Conservation (phyloP, 768 basidiomycete genomes). For the Cubamyces sp. region DNA sequence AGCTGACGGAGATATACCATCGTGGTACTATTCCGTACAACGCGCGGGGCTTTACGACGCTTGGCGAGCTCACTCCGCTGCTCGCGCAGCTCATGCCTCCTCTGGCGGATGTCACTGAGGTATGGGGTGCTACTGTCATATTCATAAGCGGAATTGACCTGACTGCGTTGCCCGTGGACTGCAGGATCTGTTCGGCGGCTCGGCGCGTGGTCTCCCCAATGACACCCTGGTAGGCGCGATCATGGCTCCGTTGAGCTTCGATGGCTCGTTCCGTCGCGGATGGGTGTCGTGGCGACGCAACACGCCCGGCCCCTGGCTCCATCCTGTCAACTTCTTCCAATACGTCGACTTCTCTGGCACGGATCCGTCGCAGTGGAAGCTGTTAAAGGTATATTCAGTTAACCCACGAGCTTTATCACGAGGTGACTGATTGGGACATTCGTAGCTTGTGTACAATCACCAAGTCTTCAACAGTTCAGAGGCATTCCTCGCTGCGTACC, state of each 20-base stretch:
- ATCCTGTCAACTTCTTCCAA: conserved; percentile 57
- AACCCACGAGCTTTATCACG: background rate
- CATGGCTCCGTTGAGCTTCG: conserved; percentile 58
- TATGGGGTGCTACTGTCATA: conserved; percentile 27
- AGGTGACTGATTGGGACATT: background rate
- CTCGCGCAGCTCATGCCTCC: conserved; percentile 40
- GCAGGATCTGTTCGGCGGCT: conserved; percentile 55
- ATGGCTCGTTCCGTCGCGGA: conserved; percentile 59
- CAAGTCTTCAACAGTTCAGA: conserved; percentile 54
- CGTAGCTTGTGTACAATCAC: conserved; percentile 60
- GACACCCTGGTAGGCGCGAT: conserved; percentile 54
- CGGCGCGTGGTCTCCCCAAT: conserved; percentile 45
- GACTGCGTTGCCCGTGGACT: background rate
- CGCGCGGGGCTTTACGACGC: conserved; percentile 44
- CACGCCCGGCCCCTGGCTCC: conserved; percentile 54
- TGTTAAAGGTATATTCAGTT: conserved; percentile 46
- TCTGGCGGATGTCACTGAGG: conserved; percentile 46
- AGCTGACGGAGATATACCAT: conserved; percentile 56
- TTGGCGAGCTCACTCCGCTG: conserved; percentile 38
- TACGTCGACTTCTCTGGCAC: conserved; percentile 62
- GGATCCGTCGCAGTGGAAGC: conserved; percentile 53
- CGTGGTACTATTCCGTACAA: conserved; percentile 57
- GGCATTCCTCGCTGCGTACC: conserved; percentile 56
- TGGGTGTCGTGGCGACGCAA: conserved; percentile 58
- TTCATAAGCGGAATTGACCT: too few species aligned